phyloP scores from a whole-genome alignment of 306 rosid genomes.

The Sphenostylis stenocarpa region DNA sequence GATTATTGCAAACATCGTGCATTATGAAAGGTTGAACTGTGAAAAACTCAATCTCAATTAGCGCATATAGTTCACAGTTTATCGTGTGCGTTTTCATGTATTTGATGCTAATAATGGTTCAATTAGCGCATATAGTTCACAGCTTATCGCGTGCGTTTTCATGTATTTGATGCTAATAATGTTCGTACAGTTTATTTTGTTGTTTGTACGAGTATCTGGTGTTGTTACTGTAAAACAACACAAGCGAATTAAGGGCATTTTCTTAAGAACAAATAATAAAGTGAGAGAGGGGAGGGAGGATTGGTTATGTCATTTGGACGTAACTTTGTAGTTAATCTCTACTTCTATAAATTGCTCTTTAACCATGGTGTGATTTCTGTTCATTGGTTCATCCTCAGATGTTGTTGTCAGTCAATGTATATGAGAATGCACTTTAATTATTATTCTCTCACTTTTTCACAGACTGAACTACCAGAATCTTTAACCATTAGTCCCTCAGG shows the following conservation, averaged over 20 bases:
- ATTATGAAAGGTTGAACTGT: background rate
- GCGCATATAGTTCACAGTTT: background rate
- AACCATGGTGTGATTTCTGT: background rate
- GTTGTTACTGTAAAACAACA: background rate
- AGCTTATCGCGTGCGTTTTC: background rate
- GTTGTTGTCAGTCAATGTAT: slow-evolving; percentile 1
- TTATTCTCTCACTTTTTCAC: slow-evolving; percentile 39
- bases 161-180: background rate
- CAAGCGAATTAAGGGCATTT: background rate
- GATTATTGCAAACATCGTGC: background rate
- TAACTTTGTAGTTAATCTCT: background rate
- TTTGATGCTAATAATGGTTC: too few relatives aligned
- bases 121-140: background rate
- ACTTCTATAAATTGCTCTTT: background rate
- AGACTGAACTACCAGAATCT: slow-evolving; percentile 66
- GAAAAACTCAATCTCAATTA: background rate
- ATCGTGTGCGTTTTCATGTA: background rate
- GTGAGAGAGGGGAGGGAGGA: background rate
- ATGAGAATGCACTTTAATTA: background rate
- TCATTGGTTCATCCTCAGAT: background rate
- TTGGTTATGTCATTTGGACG: background rate
- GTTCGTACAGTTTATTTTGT: background rate
- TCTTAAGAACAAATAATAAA: background rate
- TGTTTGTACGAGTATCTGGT: background rate
- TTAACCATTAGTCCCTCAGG: slow-evolving; percentile 69